Conservation (phyloP, 257 asterid genomes). For the Verbena officinalis region DNA sequence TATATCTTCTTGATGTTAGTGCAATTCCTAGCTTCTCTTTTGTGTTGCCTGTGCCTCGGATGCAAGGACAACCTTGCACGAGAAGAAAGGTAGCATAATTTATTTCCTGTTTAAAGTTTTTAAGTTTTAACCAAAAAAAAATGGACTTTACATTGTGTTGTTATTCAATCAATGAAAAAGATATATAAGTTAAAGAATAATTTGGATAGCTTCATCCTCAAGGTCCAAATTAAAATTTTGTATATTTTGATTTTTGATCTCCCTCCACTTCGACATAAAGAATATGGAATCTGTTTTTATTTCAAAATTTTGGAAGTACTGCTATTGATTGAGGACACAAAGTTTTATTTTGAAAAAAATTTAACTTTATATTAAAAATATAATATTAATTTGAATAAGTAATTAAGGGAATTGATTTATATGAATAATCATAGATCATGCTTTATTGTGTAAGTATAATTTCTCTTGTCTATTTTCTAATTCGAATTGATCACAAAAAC, state of each 20-base stretch:
- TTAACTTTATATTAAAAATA: background rate
- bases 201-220: slow-evolving; percentile 40
- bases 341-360: background rate
- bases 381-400: too few species aligned
- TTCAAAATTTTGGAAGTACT: slow-evolving; percentile 36
- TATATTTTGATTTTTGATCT: slow-evolving; percentile 23
- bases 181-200: slow-evolving; percentile 40
- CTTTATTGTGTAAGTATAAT: too few species aligned
- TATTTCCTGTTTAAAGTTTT: slow-evolving; percentile 38
- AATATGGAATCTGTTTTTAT: slow-evolving; percentile 41
- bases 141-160: slow-evolving; percentile 35
- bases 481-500: too few species aligned
- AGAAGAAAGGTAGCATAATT: slow-evolving; percentile 61
- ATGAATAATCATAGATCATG: too few species aligned
- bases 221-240: slow-evolving; percentile 19
- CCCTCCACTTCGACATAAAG: slow-evolving; percentile 36
- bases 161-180: slow-evolving; percentile 24
- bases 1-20: slow-evolving; percentile 38
- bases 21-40: slow-evolving; percentile 35
- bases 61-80: slow-evolving; percentile 58
- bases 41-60: slow-evolving; percentile 41
- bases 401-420: too few species aligned
- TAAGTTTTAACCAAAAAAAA: slow-evolving; percentile 16
- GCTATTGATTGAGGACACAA: background rate
- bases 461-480: too few species aligned